Conservation (phyloP, 2,329 filamentous ascomycete species). For the Pseudonectria buxi region DNA sequence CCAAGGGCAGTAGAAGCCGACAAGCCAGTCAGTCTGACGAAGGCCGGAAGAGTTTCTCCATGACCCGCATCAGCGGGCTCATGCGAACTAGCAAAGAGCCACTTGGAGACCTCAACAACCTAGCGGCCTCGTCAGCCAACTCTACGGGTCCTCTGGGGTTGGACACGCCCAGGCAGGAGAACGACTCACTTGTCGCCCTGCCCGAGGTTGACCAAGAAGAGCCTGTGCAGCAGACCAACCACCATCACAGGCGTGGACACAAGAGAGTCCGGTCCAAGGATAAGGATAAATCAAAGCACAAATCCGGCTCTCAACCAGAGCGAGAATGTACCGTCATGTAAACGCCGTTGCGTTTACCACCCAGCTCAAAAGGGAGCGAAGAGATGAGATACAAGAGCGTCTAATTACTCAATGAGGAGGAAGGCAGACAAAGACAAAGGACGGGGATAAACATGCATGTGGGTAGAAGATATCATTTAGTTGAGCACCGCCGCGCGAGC, state of each 20-base stretch:
- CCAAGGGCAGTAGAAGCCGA: slow-evolving; percentile 43
- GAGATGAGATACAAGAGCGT: not conserved
- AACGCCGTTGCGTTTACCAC: not conserved
- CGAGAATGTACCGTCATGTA: slow-evolving; percentile 45
- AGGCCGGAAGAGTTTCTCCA: slow-evolving; percentile 49
- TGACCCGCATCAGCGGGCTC: slow-evolving; percentile 48
- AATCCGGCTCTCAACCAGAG: slow-evolving; percentile 33
- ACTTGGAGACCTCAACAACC: slow-evolving; percentile 18
- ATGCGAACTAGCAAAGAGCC: slow-evolving; percentile 46
- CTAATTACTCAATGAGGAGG: not conserved
- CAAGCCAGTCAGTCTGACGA: slow-evolving; percentile 54
- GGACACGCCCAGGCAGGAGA: slow-evolving; percentile 16
- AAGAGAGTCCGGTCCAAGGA: slow-evolving; percentile 34
- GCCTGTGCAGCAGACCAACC: slow-evolving; percentile 2
- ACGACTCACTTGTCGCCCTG: not conserved
- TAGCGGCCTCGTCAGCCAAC: slow-evolving; percentile 20
- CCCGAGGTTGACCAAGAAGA: no score
- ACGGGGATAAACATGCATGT: slow-evolving; percentile 7
- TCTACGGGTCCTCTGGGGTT: slow-evolving; percentile 19
- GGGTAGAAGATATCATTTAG: slow-evolving; percentile 10
- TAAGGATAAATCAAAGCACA: slow-evolving; percentile 34
- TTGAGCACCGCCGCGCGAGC: no score
- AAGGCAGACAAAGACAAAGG: no score
- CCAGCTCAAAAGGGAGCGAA: not conserved
- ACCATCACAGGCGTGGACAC: slow-evolving; percentile 28